phyloP scores from a whole-genome alignment of 768 basidiomycete genomes.

The Lentinula raphanica region DNA sequence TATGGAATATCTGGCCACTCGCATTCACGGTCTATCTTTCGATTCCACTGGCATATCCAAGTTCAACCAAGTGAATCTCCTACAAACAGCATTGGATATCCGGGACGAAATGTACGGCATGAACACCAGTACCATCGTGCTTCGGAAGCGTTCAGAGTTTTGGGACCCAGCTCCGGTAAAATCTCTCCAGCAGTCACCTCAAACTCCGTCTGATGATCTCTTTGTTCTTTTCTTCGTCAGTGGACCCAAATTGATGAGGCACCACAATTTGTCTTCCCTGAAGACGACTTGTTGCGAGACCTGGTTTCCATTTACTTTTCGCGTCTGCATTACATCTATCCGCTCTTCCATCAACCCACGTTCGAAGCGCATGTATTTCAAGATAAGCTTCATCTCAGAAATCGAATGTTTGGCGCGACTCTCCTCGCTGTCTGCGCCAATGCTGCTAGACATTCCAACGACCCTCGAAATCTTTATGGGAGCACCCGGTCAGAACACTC shows the following conservation, averaged over 20 bases:
- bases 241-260: not conserved
- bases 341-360: constrained; percentile 48
- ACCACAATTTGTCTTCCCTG: constrained; percentile 26
- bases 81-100: constrained; percentile 3
- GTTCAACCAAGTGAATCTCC: constrained; percentile 3
- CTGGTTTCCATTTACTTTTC: constrained; percentile 51
- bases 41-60: not conserved
- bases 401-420: constrained; percentile 34
- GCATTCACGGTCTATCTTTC: not conserved
- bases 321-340: constrained; percentile 31
- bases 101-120: not conserved
- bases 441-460: constrained; percentile 37
- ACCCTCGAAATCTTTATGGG: constrained; percentile 15
- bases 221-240: not conserved
- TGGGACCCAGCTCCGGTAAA: not conserved
- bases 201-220: not conserved
- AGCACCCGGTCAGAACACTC: constrained; percentile 21
- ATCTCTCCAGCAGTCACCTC: not conserved
- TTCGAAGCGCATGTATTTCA: constrained; percentile 34
- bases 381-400: constrained; percentile 30
- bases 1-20: not conserved
- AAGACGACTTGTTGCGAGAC: constrained; percentile 27
- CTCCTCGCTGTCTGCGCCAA: constrained; percentile 50
- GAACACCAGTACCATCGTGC: not conserved
- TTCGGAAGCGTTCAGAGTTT: not conserved